Conservation (phyloP, 2,329 filamentous ascomycete species). For the Penicillium crustosum region DNA sequence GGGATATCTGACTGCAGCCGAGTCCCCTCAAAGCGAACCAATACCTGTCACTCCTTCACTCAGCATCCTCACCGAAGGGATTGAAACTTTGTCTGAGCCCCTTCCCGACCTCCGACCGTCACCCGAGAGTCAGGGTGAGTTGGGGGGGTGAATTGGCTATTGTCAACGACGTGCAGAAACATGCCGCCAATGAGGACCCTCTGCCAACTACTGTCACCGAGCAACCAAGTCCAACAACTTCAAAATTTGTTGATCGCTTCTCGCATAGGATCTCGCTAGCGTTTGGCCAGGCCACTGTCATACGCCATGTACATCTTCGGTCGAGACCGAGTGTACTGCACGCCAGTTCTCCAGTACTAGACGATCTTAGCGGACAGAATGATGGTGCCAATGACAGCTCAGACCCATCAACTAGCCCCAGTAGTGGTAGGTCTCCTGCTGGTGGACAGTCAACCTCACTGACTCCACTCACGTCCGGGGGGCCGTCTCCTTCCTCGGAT, state of each 20-base stretch:
- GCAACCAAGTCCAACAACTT: slow-evolving; percentile 26
- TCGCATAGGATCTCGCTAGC: slow-evolving; percentile 41
- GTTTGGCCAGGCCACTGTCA: slow-evolving; percentile 43
- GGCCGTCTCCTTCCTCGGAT: slow-evolving; percentile 25
- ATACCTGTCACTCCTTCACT: slow-evolving; percentile 2
- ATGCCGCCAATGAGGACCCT: background rate
- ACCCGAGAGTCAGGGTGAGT: background rate
- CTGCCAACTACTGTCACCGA: background rate
- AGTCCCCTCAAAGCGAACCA: slow-evolving; percentile 9
- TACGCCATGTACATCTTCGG: slow-evolving; percentile 38
- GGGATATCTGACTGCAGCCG: background rate
- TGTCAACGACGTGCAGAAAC: background rate
- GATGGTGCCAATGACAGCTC: slow-evolving; percentile 36
- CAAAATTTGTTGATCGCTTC: slow-evolving; percentile 35
- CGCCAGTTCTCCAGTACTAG: slow-evolving; percentile 16
- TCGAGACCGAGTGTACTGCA: slow-evolving; percentile 35
- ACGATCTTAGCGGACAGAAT: slow-evolving; percentile 21
- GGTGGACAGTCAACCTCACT: slow-evolving; percentile 36
- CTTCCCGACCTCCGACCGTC: background rate
- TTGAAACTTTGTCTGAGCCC: background rate
- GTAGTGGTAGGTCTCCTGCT: slow-evolving; percentile 31
- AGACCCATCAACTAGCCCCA: slow-evolving; percentile 33
- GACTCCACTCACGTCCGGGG: slow-evolving; percentile 39
- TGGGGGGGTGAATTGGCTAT: background rate
- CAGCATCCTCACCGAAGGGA: background rate